Percentiles rank a stretch among this genome's conserved stretches.
phyloP scores from a whole-genome alignment of 2,329 filamentous ascomycete species.

The Fusarium miscanthi region DNA sequence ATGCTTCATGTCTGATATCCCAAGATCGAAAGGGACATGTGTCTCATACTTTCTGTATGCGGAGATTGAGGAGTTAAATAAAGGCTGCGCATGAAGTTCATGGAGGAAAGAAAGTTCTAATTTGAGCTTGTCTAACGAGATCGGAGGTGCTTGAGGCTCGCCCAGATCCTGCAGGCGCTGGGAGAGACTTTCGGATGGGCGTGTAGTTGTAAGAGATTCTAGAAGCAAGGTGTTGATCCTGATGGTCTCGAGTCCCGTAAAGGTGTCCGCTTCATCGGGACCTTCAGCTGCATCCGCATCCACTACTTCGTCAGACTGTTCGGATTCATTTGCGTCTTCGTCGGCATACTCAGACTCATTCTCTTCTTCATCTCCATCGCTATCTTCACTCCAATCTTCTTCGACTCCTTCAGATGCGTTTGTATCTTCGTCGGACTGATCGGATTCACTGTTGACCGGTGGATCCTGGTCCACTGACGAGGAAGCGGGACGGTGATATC shows the following conservation, averaged over 20 bases:
- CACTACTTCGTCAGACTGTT: too few relatives aligned
- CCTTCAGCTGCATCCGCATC: too few relatives aligned
- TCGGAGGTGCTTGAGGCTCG: not conserved
- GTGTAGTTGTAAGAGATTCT: not conserved
- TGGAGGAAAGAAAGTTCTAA: not conserved
- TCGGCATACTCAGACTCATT: too few relatives aligned
- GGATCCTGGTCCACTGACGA: too few relatives aligned
- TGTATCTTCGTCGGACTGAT: too few relatives aligned
- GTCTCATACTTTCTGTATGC: not conserved
- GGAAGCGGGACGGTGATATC: rapidly evolving
- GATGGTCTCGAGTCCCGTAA: too few relatives aligned
- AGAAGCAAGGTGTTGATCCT: not conserved
- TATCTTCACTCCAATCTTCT: too few relatives aligned
- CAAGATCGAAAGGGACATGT: not conserved
- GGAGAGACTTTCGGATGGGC: not conserved
- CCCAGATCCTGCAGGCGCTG: not conserved
- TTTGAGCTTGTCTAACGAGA: not conserved
- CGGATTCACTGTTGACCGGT: too few relatives aligned
- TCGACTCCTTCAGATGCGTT: too few relatives aligned
- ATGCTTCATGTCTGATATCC: not conserved
- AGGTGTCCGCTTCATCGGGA: too few relatives aligned
- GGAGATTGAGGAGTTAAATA: not conserved
- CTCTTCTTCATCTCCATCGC: too few relatives aligned
- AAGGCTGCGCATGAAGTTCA: not conserved
- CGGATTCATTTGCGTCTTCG: too few relatives aligned